phyloP scores from a whole-genome alignment of 2,329 filamentous ascomycete genomes.

The Hirsutella minnesotensis region DNA sequence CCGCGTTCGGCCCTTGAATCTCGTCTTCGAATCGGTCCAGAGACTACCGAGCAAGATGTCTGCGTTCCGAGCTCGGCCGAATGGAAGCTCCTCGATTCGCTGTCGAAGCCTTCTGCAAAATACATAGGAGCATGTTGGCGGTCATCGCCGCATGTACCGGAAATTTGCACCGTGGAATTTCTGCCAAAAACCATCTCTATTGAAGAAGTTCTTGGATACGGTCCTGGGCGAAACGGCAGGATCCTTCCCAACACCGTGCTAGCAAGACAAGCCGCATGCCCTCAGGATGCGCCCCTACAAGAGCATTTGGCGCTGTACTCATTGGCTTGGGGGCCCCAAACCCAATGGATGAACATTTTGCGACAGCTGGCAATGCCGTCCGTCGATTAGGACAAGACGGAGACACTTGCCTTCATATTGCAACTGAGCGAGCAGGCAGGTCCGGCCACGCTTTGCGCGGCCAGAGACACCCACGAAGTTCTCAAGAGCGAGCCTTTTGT shows the following conservation, averaged over 20 bases:
- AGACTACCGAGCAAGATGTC: neutral
- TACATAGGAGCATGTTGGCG: too few species aligned
- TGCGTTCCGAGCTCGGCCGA: neutral
- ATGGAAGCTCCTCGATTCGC: neutral
- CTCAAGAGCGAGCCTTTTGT: slow-evolving; percentile 22
- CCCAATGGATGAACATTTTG: slow-evolving; percentile 47
- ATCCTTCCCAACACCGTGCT: slow-evolving; percentile 37
- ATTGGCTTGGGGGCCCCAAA: slow-evolving; percentile 30
- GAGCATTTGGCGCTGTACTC: slow-evolving; percentile 42
- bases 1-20: neutral
- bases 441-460: slow-evolving; percentile 7
- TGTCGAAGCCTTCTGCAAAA: neutral
- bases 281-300: slow-evolving; percentile 31
- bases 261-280: slow-evolving; percentile 33
- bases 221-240: slow-evolving; percentile 8
- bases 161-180: neutral
- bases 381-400: slow-evolving; percentile 37
- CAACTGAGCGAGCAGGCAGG: slow-evolving; percentile 40
- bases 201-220: neutral
- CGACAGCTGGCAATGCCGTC: slow-evolving; percentile 32
- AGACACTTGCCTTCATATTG: slow-evolving; percentile 32
- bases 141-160: neutral
- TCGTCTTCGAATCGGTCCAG: neutral
- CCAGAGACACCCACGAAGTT: slow-evolving; percentile 22
- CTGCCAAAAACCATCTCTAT: too few species aligned